A percentile compares a stretch with the other conserved stretches of the same genome.
Conservation (phyloP, 108 stramenopile species). For the Aurantiochytrium sp. region DNA sequence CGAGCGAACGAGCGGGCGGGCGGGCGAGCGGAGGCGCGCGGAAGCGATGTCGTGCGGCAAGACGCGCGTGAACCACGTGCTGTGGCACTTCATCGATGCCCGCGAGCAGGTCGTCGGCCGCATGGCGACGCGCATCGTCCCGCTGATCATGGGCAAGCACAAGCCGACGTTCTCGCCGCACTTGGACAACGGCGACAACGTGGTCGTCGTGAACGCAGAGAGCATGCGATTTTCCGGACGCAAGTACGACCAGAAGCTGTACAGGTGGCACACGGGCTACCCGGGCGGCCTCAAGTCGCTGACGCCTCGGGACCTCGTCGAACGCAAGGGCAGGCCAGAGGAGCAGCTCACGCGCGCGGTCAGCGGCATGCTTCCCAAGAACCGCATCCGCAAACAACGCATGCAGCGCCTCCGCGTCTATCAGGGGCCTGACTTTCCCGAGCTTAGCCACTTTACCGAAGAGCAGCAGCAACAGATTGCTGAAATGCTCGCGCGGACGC, state of each 20-base stretch:
- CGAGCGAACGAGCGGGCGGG: too few relatives aligned
- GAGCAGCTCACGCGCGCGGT: slow-evolving; percentile 48
- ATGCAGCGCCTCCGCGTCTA: slow-evolving; percentile 46
- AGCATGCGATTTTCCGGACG: slow-evolving; percentile 52
- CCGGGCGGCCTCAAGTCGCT: slow-evolving; percentile 56
- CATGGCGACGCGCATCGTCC: slow-evolving; percentile 53
- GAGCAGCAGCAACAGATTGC: slow-evolving; percentile 6
- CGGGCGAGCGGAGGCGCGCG: too few relatives aligned
- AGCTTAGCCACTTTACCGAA: not conserved
- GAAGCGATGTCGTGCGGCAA: slow-evolving; percentile 4
- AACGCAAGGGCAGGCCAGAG: slow-evolving; percentile 16
- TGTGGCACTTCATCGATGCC: slow-evolving; percentile 5
- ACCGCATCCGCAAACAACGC: slow-evolving; percentile 40
- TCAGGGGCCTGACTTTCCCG: slow-evolving; percentile 42
- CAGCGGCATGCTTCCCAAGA: slow-evolving; percentile 60
- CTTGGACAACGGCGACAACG: slow-evolving; percentile 55
- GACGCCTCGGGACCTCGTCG: slow-evolving; percentile 39
- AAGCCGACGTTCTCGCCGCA: slow-evolving; percentile 58
- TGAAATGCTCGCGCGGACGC: not conserved
- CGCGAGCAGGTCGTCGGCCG: slow-evolving; percentile 50
- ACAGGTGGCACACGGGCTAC: slow-evolving; percentile 58
- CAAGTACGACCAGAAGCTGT: slow-evolving; percentile 52
- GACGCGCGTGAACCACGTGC: not conserved
- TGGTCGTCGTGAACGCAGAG: slow-evolving; percentile 58
- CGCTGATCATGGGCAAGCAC: slow-evolving; percentile 55